These are phyloP conservation scores for Leishmania guyanensis DNA, from an alignment of 208 protist genomes.

Conservation along the genomic window DNA sequence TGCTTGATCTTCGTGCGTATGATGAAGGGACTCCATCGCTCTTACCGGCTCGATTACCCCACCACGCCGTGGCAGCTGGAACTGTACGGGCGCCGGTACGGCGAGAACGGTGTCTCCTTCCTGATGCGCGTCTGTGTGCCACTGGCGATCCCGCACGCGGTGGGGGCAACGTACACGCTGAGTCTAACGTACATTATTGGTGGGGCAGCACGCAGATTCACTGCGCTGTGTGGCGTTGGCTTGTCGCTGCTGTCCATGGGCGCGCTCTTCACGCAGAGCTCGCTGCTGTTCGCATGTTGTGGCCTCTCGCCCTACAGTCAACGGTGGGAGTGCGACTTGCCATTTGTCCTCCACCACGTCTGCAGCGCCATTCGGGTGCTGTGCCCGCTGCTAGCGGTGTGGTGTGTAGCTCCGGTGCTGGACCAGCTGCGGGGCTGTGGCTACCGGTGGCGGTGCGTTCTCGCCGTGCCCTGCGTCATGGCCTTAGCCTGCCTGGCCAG, in stretches of 20 bases:
- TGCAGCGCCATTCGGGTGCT: slow-evolving; percentile 52
- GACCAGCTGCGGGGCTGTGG: slow-evolving; percentile 40
- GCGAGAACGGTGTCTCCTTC: slow-evolving; percentile 49
- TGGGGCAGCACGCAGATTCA: slow-evolving; percentile 51
- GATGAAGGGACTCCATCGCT: slow-evolving; percentile 17
- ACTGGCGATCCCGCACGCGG: slow-evolving; percentile 34
- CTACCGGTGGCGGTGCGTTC: slow-evolving; percentile 39
- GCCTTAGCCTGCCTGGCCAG: slow-evolving; percentile 26
- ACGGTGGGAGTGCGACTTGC: slow-evolving; percentile 65
- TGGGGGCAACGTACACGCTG: slow-evolving; percentile 34
- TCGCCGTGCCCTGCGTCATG: slow-evolving; percentile 39
- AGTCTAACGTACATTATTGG: slow-evolving; percentile 60
- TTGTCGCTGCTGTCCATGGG: slow-evolving; percentile 61
- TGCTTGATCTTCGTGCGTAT: slow-evolving; percentile 20
- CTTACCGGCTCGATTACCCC: slow-evolving; percentile 56
- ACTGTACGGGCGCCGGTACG: slow-evolving; percentile 28
- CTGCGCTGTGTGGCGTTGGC: slow-evolving; percentile 76
- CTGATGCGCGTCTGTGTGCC: slow-evolving; percentile 33
- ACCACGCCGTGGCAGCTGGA: slow-evolving; percentile 41
- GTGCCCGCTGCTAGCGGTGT: slow-evolving; percentile 61
- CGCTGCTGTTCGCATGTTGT: slow-evolving; percentile 63
- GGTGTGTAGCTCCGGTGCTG: slow-evolving; percentile 60
- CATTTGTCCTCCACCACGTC: slow-evolving; percentile 72
- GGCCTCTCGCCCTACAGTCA: slow-evolving; percentile 35
- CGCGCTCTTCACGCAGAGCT: slow-evolving; percentile 47